Base-by-base conservation (phyloP, 1,284 basidiomycete genomes). In the Moesziomyces sp. region DNA sequence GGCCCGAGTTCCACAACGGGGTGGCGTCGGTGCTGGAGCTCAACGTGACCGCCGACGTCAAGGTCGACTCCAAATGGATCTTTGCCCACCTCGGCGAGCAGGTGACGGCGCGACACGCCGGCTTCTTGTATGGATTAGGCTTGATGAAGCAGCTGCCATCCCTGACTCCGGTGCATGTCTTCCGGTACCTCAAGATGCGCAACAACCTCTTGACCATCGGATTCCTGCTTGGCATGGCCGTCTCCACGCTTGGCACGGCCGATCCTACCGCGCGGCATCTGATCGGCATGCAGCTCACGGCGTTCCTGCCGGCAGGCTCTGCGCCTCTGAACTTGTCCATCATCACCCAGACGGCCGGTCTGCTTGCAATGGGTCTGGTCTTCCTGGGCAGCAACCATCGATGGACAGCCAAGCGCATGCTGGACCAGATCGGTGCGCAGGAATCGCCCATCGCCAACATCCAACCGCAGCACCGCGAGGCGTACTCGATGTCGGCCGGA, bases 1-100 rank as follows among this genome's bases (percentile, higher is more conserved):
- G 96, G 97, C 94, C 94, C 18, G 92, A 94, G 66, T 99, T 99
- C 85, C 95, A 99, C 85, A 96, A 97, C 70, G 97, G 97, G 18
- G 95, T 97, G 0, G 93, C 94, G 1, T 92, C 93, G 2, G 96
- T 92, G 2, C 85, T 99, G 0, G 73, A 81, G 58, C 88, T 90
- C n/a, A 89, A 91, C n/a, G 44, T 78, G 46, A 86, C 87, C 54
- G 89, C 90, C 19, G 89, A 94, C 44, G 92, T 94, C 38, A 46
- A 35, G 10, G 46, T 83, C 43, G 82, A 83, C 42, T 78, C 77
- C 8, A 77, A 77, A 49, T 84, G 82, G 82, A 80, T 83, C 59
- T 83, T 81, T 65, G 74, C 72, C 9, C 77, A 80, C 47, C 71
- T 77, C 28, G 68, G 66, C 14, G 65, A 66, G 18, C 70, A 75